Conservation (phyloP, 208 protist genomes). For the Balamuthia mandrillaris region DNA sequence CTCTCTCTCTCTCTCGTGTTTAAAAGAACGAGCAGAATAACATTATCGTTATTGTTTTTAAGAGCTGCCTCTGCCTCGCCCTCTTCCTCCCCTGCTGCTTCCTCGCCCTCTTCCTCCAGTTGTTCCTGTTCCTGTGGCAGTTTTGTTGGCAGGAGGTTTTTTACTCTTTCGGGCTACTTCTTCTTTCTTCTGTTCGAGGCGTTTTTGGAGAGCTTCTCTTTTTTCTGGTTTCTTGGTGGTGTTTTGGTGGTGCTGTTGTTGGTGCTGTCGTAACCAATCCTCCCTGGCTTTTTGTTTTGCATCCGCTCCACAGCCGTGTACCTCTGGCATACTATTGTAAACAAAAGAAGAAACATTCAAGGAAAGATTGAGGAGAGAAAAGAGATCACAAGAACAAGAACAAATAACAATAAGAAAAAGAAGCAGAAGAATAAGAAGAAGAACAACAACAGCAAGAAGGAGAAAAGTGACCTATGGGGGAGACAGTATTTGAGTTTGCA, state of each 20-base stretch:
- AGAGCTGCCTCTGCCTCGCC: too few relatives aligned
- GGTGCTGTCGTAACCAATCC: slow-evolving; percentile 2
- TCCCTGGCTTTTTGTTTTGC: slow-evolving; percentile 12
- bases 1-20: too few relatives aligned
- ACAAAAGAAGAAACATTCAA: background rate
- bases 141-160: background rate
- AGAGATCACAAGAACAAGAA: background rate
- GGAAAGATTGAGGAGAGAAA: background rate
- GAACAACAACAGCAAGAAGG: background rate
- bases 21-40: too few relatives aligned
- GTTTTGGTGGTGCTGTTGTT: background rate
- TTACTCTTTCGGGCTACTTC: background rate
- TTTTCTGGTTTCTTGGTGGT: background rate
- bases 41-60: too few relatives aligned
- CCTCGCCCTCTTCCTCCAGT: background rate
- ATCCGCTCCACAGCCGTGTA: slow-evolving; percentile 18
- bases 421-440: background rate
- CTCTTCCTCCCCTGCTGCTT: background rate
- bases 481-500: slow-evolving; percentile 34
- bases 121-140: background rate
- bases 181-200: too few relatives aligned
- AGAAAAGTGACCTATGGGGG: slow-evolving; percentile 1
- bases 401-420: background rate
- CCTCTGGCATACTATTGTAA: background rate
- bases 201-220: background rate